These are phyloP conservation scores for Desmodesmus armatus DNA, from an alignment of 139 green algal genomes.

Conservation along the genomic window DNA sequence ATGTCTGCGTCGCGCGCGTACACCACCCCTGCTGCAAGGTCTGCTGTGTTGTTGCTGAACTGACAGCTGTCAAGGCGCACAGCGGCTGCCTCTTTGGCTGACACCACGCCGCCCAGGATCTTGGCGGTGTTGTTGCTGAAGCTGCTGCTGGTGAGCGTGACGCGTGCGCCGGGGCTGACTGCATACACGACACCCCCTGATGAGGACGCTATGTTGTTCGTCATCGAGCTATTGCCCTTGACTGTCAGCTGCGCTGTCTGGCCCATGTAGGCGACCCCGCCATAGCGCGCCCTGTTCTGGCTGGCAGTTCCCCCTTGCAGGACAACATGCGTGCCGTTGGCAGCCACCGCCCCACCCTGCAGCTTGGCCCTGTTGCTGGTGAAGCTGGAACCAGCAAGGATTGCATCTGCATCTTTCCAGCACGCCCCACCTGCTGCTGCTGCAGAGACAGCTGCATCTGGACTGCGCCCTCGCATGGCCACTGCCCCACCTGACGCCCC, in stretches of 20 bases:
- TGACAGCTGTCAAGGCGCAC: constrained; percentile 5
- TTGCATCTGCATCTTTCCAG: neutral
- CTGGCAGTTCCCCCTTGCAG: neutral
- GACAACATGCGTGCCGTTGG: constrained; percentile 20
- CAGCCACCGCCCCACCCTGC: neutral
- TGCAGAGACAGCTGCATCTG: neutral
- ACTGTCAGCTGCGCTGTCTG: neutral
- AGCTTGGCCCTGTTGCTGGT: neutral
- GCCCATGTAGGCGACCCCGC: constrained; percentile 15
- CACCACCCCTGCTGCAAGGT: constrained; percentile 42
- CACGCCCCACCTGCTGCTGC: neutral
- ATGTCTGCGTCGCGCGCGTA: constrained; percentile 22
- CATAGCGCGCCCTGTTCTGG: constrained; percentile 30
- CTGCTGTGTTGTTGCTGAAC: constrained; percentile 38
- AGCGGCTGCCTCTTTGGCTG: neutral
- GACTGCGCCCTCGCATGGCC: neutral
- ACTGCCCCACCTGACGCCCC: neutral
- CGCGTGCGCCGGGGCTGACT: neutral
- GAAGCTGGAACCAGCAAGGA: neutral
- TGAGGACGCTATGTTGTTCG: constrained; percentile 10
- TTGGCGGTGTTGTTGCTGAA: constrained; percentile 29
- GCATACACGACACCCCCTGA: constrained; percentile 40
- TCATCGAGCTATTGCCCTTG: neutral
- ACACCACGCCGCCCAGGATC: constrained; percentile 33
- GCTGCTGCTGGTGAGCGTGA: constrained; percentile 20